Base-by-base conservation (phyloP, 1,284 basidiomycete genomes). In the Leccinum subrobustum region DNA sequence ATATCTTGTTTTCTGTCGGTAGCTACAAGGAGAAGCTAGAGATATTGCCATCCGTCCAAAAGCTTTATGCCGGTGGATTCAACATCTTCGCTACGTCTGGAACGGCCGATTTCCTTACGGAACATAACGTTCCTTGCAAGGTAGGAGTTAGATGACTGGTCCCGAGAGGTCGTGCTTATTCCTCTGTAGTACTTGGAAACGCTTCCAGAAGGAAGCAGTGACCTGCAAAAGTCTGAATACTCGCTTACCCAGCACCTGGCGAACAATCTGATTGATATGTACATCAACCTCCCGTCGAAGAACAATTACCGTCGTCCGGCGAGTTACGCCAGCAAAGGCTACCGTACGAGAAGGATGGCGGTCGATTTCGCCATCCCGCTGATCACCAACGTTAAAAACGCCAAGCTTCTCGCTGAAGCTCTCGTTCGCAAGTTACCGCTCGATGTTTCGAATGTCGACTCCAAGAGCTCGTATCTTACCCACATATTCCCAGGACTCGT, bases 381-480 rank as follows among this genome's bases (percentile, higher is more conserved):
- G 58, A 95, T 99, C 75, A 99, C 96, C 61, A 99, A 99, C 75
- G 92, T 99, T 79, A 99, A 99, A 82, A 96, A 95, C 73, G 97
- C 97, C 64, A 99, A 99, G 78, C 84, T 99, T 71, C 86, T 99
- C 55, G 92, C 95, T 44, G 96, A 99, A 77, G 97, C 96, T 2
- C 85, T 99, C 61, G 91, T 98, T 62, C 88, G 95, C 67, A 93
- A 87, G 76, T 74, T 90, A 25, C 90, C 95, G 16, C 84, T 99
- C 56, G 29, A 29, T 1, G 29, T 99, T 47, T 92, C 93, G 6
- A 89, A 83, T 60, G 85, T 98, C 66, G 97, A 99, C 76, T 94
- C 88, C 79, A 98, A 99, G 85, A 95, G 92, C 56, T 96, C 95
- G 29, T 94, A 96, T 75, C 83, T 85, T 58, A 96, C 94, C 1